Conservation (phyloP, 129 eudicot species). For the Tanacetum coccineum region DNA sequence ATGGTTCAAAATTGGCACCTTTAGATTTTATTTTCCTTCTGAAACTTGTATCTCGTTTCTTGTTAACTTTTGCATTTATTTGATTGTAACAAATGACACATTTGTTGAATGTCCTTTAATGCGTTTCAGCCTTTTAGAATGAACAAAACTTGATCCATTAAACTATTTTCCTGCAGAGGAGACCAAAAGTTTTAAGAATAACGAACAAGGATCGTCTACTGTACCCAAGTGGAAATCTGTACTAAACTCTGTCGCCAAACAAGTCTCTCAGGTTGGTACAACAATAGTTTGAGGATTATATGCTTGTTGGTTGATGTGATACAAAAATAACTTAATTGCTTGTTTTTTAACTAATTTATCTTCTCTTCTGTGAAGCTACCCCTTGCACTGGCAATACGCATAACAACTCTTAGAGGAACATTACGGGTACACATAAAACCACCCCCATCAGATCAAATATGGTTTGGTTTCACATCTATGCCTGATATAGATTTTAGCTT, state of each 20-base stretch:
- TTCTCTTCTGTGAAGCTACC: constrained; percentile 67
- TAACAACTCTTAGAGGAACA: constrained; percentile 76
- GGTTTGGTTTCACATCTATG: constrained; percentile 88
- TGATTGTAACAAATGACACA: neutral
- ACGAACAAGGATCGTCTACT: constrained; percentile 33
- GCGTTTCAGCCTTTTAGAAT: too few relatives aligned
- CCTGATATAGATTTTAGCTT: constrained; percentile 76
- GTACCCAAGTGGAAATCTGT: constrained; percentile 79
- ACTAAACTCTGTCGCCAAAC: constrained; percentile 74
- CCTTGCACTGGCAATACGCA: constrained; percentile 62
- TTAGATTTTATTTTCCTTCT: neutral
- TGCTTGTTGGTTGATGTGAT: neutral
- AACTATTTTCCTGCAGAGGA: constrained; percentile 48
- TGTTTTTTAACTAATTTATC: neutral
- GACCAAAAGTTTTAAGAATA: constrained; percentile 43
- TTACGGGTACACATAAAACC: constrained; percentile 72
- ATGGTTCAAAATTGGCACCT: too few relatives aligned
- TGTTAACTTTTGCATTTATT: neutral
- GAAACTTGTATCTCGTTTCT: neutral
- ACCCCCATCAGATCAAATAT: constrained; percentile 94
- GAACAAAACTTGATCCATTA: neutral
- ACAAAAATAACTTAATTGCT: too few relatives aligned
- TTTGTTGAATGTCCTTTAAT: neutral
- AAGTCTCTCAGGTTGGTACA: constrained; percentile 79
- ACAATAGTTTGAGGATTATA: constrained; percentile 5